These are phyloP conservation scores for Ambrosia artemisiifolia DNA, from an alignment of 129 eudicot genomes.

Conservation along the genomic window DNA sequence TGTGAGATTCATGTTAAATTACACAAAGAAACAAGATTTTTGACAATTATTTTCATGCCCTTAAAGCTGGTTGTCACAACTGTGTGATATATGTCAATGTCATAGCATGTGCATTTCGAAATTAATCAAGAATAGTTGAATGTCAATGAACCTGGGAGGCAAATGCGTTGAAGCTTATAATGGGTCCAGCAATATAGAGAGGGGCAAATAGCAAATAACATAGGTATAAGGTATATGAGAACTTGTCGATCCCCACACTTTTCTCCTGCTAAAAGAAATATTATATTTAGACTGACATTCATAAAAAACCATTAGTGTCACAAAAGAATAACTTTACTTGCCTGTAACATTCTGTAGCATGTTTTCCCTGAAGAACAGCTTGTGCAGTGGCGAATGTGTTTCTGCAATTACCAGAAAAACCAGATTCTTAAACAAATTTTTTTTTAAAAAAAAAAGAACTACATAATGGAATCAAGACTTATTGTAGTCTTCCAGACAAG, in stretches of 20 bases:
- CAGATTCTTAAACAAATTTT: background rate
- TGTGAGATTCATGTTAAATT: slow-evolving; percentile 12
- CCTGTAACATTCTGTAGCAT: slow-evolving; percentile 88
- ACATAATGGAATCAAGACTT: background rate
- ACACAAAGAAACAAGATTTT: background rate
- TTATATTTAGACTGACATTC: background rate
- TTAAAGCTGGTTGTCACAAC: background rate
- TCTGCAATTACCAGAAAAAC: slow-evolving; percentile 49
- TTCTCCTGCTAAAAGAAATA: slow-evolving; percentile 57
- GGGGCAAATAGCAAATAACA: slow-evolving; percentile 89
- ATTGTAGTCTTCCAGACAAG: background rate
- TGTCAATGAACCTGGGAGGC: slow-evolving; percentile 73
- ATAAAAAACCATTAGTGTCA: slow-evolving; percentile 3
- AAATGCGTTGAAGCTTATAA: slow-evolving; percentile 83
- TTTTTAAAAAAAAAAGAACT: background rate
- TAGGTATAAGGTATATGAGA: slow-evolving; percentile 62
- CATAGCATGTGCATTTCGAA: slow-evolving; percentile 1
- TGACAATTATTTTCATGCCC: background rate
- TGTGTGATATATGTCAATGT: background rate
- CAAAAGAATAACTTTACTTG: slow-evolving; percentile 9
- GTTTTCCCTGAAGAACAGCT: slow-evolving; percentile 77
- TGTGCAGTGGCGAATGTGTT: slow-evolving; percentile 68
- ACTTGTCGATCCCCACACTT: slow-evolving; percentile 54
- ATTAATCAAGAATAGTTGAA: background rate
- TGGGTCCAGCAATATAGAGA: slow-evolving; percentile 95